These are phyloP conservation scores for Coemansia sp. DNA, from an alignment of 192 early-diverging fungal species.

Conservation along the genomic window DNA sequence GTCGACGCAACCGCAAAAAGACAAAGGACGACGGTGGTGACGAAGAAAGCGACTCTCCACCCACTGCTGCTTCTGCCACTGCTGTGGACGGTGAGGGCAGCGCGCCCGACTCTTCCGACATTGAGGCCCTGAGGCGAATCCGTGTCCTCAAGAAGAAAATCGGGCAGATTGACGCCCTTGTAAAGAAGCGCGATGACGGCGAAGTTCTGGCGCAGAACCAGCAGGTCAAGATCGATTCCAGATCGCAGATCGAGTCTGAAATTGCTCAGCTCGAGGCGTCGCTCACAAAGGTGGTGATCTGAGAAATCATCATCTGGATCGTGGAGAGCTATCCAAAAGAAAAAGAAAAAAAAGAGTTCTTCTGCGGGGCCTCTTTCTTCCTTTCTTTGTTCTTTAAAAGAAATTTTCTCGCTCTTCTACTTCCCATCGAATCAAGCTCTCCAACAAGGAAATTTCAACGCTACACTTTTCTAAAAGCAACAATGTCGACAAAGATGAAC, in stretches of 20 bases:
- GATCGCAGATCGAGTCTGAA: conserved; percentile 29
- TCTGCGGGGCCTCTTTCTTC: not conserved
- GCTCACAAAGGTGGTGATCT: conserved; percentile 14
- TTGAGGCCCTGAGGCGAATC: conserved; percentile 84
- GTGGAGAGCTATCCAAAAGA: not conserved
- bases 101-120: conserved; percentile 15
- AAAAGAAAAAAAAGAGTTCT: not conserved
- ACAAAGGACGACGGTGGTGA: conserved; percentile 59
- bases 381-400: not conserved
- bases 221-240: conserved; percentile 33
- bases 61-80: conserved; percentile 13
- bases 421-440: not conserved
- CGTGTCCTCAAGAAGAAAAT: conserved; percentile 89
- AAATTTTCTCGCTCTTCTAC: not conserved
- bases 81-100: not conserved
- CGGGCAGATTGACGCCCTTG: conserved; percentile 83
- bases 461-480: too few species aligned
- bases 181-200: conserved; percentile 70
- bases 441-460: too few species aligned
- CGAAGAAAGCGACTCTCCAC: conserved; percentile 16
- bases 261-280: conserved; percentile 20
- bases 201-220: conserved; percentile 71
- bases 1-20: conserved; percentile 77
- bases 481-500: conserved; percentile 64
- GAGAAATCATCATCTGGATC: not conserved